Percentiles rank a stretch among this genome's conserved stretches.
These are phyloP conservation scores for Salix exigua DNA, from an alignment of 345 rosid species.

Conservation along the genomic window DNA sequence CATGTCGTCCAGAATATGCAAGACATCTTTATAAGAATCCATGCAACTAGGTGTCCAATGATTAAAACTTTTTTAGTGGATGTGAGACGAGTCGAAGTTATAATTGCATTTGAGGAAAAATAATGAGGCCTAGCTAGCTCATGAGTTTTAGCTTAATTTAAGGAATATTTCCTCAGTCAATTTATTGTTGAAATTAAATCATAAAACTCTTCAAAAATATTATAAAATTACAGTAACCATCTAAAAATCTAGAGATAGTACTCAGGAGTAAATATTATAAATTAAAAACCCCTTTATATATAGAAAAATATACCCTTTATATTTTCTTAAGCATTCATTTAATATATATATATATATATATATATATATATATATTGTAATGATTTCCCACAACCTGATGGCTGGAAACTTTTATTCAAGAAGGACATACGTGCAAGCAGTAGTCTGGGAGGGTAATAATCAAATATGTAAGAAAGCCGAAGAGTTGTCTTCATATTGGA, in stretches of 20 bases:
- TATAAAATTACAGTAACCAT: too few species aligned
- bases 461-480: not conserved
- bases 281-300: too few species aligned
- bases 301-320: too few species aligned
- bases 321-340: too few species aligned
- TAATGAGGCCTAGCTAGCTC: not conserved
- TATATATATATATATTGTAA: not conserved
- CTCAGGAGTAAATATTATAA: too few species aligned
- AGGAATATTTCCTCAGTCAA: not conserved
- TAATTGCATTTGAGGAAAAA: not conserved
- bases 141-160: not conserved
- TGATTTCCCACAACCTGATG: slow-evolving; percentile 21
- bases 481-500: slow-evolving; percentile 22
- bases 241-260: too few species aligned
- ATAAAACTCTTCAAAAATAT: too few species aligned
- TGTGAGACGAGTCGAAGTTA: not conserved
- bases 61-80: slow-evolving; percentile 10
- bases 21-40: slow-evolving; percentile 1
- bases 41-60: slow-evolving; percentile 1
- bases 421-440: not conserved
- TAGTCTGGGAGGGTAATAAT: slow-evolving; percentile 11
- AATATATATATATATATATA: not conserved
- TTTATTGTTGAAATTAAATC: not conserved
- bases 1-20: not conserved
- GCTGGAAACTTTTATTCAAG: not conserved